Evolutionary conservation across 2,329 filamentous ascomycete genomes (phyloP).

Genomic region (Aspergillus ibericus): DNA sequence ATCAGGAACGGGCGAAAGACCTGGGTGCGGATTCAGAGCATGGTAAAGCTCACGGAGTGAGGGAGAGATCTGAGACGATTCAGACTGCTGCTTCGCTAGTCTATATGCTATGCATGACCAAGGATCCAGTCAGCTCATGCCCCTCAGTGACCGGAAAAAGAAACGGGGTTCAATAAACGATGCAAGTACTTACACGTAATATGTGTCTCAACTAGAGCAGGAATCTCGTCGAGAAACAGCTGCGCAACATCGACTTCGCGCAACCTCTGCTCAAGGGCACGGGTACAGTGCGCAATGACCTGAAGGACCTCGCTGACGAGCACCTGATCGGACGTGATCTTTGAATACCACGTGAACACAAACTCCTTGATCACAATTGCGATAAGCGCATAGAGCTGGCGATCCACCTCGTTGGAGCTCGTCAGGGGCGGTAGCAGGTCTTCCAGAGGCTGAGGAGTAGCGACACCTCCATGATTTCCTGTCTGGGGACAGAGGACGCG

Average conservation of each 20-base stretch:
- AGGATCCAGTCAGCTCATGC: conserved; percentile 21
- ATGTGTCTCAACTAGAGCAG: conserved; percentile 76
- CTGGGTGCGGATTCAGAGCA: conserved; percentile 75
- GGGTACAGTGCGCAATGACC: conserved; percentile 87
- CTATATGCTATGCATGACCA: conserved; percentile 64
- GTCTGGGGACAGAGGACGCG: conserved; percentile 75
- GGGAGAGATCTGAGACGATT: conserved; percentile 60
- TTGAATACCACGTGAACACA: conserved; percentile 88
- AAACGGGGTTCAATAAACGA: not conserved
- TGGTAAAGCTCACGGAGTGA: conserved; percentile 75
- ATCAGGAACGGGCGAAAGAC: conserved; percentile 73
- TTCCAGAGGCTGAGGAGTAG: conserved; percentile 67
- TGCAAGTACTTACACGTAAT: conserved; percentile 62
- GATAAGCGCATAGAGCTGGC: conserved; percentile 89
- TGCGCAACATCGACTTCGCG: conserved; percentile 79
- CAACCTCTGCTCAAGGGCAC: conserved; percentile 81
- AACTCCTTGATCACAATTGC: conserved; percentile 88
- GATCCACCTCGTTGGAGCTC: conserved; percentile 88
- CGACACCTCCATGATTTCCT: conserved; percentile 43
- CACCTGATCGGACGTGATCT: conserved; percentile 84
- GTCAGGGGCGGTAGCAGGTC: conserved; percentile 86
- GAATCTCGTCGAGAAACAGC: conserved; percentile 82
- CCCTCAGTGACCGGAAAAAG: too few species aligned
- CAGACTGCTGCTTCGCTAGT: conserved; percentile 60
- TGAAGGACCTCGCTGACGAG: conserved; percentile 87